Percentiles rank a stretch among this genome's conserved stretches.
Evolutionary conservation across 257 asterid species (phyloP).

Genomic region (Leptodermis oblonga): DNA sequence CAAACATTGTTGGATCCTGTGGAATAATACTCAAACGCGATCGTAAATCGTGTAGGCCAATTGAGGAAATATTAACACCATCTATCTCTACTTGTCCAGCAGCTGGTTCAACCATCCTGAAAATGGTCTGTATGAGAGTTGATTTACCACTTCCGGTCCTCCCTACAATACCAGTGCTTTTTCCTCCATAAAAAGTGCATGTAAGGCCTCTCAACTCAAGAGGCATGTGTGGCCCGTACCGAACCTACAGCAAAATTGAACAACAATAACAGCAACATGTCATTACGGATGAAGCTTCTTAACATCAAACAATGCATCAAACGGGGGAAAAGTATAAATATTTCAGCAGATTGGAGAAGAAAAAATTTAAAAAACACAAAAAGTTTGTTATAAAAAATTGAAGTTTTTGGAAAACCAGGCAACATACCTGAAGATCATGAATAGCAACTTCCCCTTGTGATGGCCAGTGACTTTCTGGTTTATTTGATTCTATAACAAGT

Average conservation of each 20-base stretch:
- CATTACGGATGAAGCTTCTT: too few relatives aligned
- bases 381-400: too few relatives aligned
- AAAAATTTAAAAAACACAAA: too few relatives aligned
- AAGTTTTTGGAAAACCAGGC: background rate
- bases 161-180: constrained; percentile 86
- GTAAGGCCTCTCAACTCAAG: constrained; percentile 77
- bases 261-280: background rate
- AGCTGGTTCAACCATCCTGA: constrained; percentile 81
- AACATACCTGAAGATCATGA: constrained; percentile 68
- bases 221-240: constrained; percentile 90
- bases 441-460: constrained; percentile 59
- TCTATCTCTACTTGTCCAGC: constrained; percentile 65
- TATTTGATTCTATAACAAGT: constrained; percentile 58
- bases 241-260: constrained; percentile 55
- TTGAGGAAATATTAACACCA: constrained; percentile 48
- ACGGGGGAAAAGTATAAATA: too few relatives aligned
- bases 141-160: constrained; percentile 98
- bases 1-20: constrained; percentile 98
- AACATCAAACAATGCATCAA: too few relatives aligned
- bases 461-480: constrained; percentile 67
- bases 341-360: too few relatives aligned
- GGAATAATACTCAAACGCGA: constrained; percentile 87
- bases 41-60: constrained; percentile 84
- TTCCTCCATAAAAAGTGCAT: constrained; percentile 76
- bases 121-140: constrained; percentile 84